phyloP scores from a whole-genome alignment of 306 rosid species.

The Lagenaria siceraria region DNA sequence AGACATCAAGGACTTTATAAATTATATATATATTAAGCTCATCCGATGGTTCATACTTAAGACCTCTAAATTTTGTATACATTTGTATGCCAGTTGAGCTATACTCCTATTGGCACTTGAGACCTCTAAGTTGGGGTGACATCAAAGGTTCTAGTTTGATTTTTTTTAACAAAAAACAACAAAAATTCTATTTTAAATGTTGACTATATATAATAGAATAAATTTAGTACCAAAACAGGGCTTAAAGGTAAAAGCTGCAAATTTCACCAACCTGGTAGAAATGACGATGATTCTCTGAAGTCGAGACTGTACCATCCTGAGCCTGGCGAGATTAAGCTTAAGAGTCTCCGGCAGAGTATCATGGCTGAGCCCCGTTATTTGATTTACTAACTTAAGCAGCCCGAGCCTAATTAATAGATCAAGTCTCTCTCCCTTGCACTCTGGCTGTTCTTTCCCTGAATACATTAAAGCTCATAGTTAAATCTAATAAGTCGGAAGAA shows the following conservation, averaged over 20 bases:
- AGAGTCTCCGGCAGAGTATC: conserved; percentile 27
- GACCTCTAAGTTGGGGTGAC: too few relatives aligned
- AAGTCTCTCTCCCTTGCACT: conserved; percentile 21
- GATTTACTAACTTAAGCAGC: conserved; percentile 26
- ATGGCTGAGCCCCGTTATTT: conserved; percentile 12
- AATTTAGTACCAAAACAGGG: background rate
- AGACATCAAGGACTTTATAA: too few relatives aligned
- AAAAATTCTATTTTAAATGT: too few relatives aligned
- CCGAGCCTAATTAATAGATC: conserved; percentile 27
- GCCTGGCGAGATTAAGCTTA: conserved; percentile 22
- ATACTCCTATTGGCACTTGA: too few relatives aligned
- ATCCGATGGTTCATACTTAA: too few relatives aligned
- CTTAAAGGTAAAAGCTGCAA: background rate
- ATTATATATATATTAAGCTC: too few relatives aligned
- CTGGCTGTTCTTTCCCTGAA: conserved; percentile 15
- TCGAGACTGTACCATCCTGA: conserved; percentile 23
- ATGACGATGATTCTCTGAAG: conserved; percentile 24
- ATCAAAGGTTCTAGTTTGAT: too few relatives aligned
- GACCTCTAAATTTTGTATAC: too few relatives aligned
- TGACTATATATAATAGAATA: background rate
- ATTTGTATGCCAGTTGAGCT: too few relatives aligned
- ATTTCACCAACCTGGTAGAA: conserved; percentile 18
- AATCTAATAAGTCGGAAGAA: background rate
- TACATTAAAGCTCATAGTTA: background rate
- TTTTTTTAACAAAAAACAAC: too few relatives aligned